phyloP scores from a whole-genome alignment of 176 grass and related monocot genomes.

The Juncus inflexus region DNA sequence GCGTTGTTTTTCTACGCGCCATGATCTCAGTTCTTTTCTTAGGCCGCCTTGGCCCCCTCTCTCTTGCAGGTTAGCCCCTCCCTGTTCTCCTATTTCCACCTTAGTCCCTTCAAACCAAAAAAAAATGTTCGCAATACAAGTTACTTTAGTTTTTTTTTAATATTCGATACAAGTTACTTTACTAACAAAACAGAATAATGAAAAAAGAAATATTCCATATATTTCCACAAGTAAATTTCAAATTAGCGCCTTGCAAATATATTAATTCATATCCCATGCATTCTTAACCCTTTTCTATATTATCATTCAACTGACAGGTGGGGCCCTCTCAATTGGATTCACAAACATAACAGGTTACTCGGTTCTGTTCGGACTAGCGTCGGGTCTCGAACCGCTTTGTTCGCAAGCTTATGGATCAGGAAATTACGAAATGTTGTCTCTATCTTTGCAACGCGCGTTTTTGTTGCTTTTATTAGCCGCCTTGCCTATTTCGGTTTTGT shows the following conservation, averaged over 20 bases:
- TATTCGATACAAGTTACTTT: no score
- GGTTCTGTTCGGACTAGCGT: constrained; percentile 86
- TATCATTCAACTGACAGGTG: constrained; percentile 33
- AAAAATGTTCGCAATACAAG: no score
- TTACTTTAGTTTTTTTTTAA: no score
- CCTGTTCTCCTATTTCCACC: constrained; percentile 6
- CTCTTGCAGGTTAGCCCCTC: constrained; percentile 76
- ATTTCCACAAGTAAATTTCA: no score
- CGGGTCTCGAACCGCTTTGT: constrained; percentile 80
- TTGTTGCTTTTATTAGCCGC: constrained; percentile 63
- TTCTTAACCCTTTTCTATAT: no score
- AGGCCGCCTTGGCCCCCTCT: constrained; percentile 66
- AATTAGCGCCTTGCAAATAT: no score
- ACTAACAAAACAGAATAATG: no score
- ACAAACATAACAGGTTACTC: constrained; percentile 98
- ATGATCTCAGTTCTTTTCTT: constrained; percentile 95
- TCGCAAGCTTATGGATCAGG: constrained; percentile 78
- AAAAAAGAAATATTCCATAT: no score
- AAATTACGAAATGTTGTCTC: constrained; percentile 71
- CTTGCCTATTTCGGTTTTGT: constrained; percentile 73
- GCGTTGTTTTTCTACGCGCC: constrained; percentile 83
- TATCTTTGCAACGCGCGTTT: constrained; percentile 80
- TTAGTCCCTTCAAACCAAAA: no score
- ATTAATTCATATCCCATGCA: no score
- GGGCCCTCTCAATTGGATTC: constrained; percentile 89